Evolutionary conservation across 768 basidiomycete genomes (phyloP).

Genomic region (Chalciporus chontae): DNA sequence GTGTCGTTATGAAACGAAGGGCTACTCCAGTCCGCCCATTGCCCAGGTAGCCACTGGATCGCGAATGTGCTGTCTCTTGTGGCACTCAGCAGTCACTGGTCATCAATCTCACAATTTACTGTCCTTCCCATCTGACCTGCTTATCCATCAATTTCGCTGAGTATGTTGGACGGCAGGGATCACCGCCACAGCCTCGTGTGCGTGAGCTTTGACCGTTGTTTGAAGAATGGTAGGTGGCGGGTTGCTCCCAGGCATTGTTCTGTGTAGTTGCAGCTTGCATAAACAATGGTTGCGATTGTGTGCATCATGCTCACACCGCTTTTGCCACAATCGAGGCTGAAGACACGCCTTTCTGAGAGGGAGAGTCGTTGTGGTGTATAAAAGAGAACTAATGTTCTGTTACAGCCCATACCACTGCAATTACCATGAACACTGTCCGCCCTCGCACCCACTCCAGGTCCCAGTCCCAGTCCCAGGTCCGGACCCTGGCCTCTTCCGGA

Average conservation of each 20-base stretch:
- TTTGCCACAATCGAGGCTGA: slow-evolving; percentile 1
- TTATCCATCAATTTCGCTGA: not conserved
- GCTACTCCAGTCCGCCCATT: slow-evolving; percentile 46
- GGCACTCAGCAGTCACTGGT: not conserved
- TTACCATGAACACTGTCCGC: slow-evolving; percentile 1
- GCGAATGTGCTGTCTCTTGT: not conserved
- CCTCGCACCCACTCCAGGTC: not conserved
- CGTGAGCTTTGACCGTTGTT: slow-evolving; percentile 1
- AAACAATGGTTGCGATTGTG: slow-evolving; percentile 4
- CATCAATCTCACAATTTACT: slow-evolving; percentile 5
- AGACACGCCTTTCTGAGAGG: slow-evolving; percentile 6
- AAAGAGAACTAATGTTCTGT: not conserved
- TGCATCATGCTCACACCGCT: not conserved
- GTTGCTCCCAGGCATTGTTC: slow-evolving; percentile 7
- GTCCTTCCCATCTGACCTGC: not conserved
- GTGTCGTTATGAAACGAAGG: slow-evolving; percentile 57
- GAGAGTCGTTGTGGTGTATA: not conserved
- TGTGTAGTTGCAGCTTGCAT: slow-evolving; percentile 1
- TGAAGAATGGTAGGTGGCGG: slow-evolving; percentile 7
- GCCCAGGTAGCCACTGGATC: slow-evolving; percentile 42
- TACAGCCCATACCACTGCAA: not conserved
- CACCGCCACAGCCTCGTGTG: not conserved
- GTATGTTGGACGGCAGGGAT: not conserved
- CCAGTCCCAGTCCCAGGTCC: not conserved
- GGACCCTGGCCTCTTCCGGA: not conserved